Conservation (phyloP, 2,329 filamentous ascomycete species). For the Alternaria sp. region DNA sequence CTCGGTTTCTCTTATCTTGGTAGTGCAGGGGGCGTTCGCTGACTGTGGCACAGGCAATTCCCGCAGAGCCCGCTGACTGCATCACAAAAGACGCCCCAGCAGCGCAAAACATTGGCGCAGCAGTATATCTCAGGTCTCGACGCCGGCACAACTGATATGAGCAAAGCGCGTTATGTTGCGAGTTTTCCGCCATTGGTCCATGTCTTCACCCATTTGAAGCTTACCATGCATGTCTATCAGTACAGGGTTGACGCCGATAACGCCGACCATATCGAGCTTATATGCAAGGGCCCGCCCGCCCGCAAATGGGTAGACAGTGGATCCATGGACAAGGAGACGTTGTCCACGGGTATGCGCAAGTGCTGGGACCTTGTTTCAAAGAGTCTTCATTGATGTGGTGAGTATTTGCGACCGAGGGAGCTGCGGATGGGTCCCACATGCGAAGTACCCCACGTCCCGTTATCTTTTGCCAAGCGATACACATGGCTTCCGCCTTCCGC, state of each 20-base stretch:
- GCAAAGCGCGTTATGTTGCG: constrained; percentile 23
- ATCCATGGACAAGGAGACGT: constrained; percentile 42
- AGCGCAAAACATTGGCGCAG: constrained; percentile 36
- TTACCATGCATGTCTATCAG: constrained; percentile 47
- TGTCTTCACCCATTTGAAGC: constrained; percentile 47
- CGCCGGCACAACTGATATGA: constrained; percentile 23
- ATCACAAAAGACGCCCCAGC: constrained; percentile 24
- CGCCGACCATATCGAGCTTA: constrained; percentile 15
- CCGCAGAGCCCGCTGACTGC: constrained; percentile 36
- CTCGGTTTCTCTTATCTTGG: constrained; percentile 4
- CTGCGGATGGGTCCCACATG: not conserved
- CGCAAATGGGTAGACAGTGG: constrained; percentile 44
- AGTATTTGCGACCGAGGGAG: not conserved
- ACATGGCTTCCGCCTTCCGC: constrained; percentile 29
- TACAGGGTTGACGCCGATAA: constrained; percentile 28
- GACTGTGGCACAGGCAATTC: constrained; percentile 40
- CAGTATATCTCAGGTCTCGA: constrained; percentile 31
- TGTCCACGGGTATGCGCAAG: constrained; percentile 49
- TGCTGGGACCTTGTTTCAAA: constrained; percentile 43
- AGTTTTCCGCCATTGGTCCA: constrained; percentile 43
- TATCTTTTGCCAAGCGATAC: constrained; percentile 44
- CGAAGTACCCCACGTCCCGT: constrained; percentile 30
- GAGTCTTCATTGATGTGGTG: not conserved
- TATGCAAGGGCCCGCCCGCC: constrained; percentile 23
- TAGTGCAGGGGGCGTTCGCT: constrained; percentile 11